Base-by-base conservation (phyloP, 1,139 yeast species). In the Protomyces gravidus region DNA sequence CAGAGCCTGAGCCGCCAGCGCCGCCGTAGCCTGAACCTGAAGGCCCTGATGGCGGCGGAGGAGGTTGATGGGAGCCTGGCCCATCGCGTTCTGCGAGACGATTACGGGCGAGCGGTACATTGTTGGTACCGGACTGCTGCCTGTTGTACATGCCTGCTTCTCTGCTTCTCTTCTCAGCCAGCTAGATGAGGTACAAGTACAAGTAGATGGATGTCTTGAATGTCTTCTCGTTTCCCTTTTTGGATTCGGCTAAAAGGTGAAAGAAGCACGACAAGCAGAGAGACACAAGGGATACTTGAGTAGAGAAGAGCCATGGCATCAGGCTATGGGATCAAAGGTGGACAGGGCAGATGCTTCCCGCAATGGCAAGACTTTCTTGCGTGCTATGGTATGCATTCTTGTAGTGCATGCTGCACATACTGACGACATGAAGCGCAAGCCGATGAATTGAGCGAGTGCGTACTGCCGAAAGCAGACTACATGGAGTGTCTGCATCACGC, bases 401-500 rank as follows among this genome's bases (percentile, higher is more conserved):
- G 6, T 25, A 5, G 28, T 32, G 9, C 45, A 25, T 50, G n/a
- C 25, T 32, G 11, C 19, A 30, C 15, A n/a, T 1, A 17, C 28
- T n/a, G 33, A 32, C 33, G 15, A 11, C 15, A 30, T 21, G 11
- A 19, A 53, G 59, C 59, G 25, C 59, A 55, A 32, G 53, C 70
- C 59, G 72, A 72, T 23, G 65, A 65, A 50, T 67, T 32, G 21
- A 51, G 62, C 2, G 65, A 74, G 62, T 78, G 81, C 68, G 68
- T 68, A 48, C 74, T 75, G 26, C 68, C 70, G 56, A 74, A 75
- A 33, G 79, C 74, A 58, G 81, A 78, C 67, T 78, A 78, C 70
- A 69, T 72, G 58, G 81, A 78, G 68, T 78, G 81, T 65, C 72
- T 78, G 51, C 79, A 76, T 67, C 81, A 78, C 68, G 69, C 69